Evolutionary conservation across 495 filamentous ascomycete species (phyloP), one percentile per base, ranked within the genome.

Genomic region (Xylaria palmicola): DNA sequence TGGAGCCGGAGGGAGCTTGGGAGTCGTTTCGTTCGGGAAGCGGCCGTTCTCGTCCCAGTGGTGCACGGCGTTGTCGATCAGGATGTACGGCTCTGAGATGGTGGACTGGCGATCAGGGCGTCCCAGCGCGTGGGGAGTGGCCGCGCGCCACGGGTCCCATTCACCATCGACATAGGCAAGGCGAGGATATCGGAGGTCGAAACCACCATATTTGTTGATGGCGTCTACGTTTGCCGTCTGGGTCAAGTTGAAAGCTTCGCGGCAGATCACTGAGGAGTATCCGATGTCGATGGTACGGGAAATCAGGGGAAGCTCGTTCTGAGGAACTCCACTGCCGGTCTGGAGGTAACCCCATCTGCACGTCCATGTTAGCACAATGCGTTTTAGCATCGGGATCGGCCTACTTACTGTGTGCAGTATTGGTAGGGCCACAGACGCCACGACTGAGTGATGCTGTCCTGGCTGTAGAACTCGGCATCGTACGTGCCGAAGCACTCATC

Each of bases 11-110:
- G 86, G 85, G 49, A 85, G 58, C 1, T 72, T 72, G 3, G 76
- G 47, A 12, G 68, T 78, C 4, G 81, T 85, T 75, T 88, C 76
- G 62, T 88, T 86, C 3, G 75, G 72, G 48, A 86, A 86, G 43
- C 88, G 52, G 8, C 86, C 87, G 68, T 90, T 88, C 79, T 90
- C 83, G 69, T 90, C 88, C 84, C 83, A 90, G 72, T 89, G 86
- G 70, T 90, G 87, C 45, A 88, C 85, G 0, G 76, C 85, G 0
- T 76, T 79, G n/a, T 76, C 72, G 55, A 91, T 86, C 54, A 89
- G 66, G 24, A 88, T 75, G 59, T 85, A 85, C 4, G 89, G 88
- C 73, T 88, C 77, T 19, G 72, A 72, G 0, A 75, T 72, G 1
- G 87, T 89, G 37, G 77, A 86, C 6, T 67, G 62, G 19, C 88